Percentiles rank a stretch among this genome's conserved stretches.
Conservation (phyloP, 1,139 yeast genomes). For the Saccharomyces pastorianus region DNA sequence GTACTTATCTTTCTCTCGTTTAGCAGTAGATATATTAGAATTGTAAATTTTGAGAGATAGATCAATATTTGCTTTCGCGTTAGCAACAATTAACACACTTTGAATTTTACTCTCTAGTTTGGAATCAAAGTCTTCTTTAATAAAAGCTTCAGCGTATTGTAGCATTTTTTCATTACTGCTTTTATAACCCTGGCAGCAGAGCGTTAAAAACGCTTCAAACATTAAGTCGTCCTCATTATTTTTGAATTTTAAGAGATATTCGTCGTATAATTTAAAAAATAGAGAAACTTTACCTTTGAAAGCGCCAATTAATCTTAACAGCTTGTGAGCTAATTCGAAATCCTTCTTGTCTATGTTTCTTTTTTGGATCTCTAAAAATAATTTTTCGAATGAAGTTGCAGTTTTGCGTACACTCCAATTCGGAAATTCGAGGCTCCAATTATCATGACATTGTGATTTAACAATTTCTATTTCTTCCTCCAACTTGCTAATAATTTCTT, state of each 20-base stretch:
- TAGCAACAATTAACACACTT: constrained; percentile 42
- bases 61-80: constrained; percentile 40
- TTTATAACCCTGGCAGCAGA: constrained; percentile 39
- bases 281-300: constrained; percentile 33
- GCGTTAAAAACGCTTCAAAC: constrained; percentile 32
- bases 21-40: constrained; percentile 35
- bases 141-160: constrained; percentile 42
- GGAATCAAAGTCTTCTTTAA: constrained; percentile 34
- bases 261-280: constrained; percentile 42
- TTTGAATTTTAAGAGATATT: constrained; percentile 38
- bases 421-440: not conserved
- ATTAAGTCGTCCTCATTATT: constrained; percentile 33
- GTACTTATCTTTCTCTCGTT: constrained; percentile 28
- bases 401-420: constrained; percentile 1
- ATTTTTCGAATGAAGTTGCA: constrained; percentile 7
- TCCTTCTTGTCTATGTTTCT: constrained; percentile 9
- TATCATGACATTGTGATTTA: not conserved
- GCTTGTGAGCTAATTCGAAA: constrained; percentile 11
- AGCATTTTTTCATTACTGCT: constrained; percentile 32
- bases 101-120: constrained; percentile 31
- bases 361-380: constrained; percentile 10
- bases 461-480: constrained; percentile 1
- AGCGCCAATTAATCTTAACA: constrained; percentile 37
- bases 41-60: constrained; percentile 46
- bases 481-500: not conserved